phyloP scores from a whole-genome alignment of 345 rosid genomes.

The Eucalyptus regnans region DNA sequence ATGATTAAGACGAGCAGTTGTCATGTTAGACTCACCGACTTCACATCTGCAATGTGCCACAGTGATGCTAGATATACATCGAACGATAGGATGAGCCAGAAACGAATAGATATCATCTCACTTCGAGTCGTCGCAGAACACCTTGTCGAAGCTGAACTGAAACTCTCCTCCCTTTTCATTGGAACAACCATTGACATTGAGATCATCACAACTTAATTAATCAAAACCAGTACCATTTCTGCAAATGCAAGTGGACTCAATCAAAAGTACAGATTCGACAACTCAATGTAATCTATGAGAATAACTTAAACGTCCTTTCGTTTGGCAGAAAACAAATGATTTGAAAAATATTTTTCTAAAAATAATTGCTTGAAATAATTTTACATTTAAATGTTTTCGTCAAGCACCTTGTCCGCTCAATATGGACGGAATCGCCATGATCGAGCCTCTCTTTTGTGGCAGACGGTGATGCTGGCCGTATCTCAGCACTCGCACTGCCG shows the following conservation, averaged over 20 bases:
- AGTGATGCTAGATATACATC: slow-evolving; percentile 15
- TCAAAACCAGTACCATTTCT: neutral
- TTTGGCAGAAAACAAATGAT: rapidly evolving
- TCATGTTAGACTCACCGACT: neutral
- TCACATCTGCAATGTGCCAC: neutral
- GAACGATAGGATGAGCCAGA: slow-evolving; percentile 58
- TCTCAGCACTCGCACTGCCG: neutral
- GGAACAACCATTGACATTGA: neutral
- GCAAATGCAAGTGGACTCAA: neutral
- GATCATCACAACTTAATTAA: neutral
- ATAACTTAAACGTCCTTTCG: rapidly evolving
- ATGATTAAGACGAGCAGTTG: rapidly evolving
- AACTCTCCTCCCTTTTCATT: slow-evolving; percentile 67
- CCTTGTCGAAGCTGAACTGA: slow-evolving; percentile 49
- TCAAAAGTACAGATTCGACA: rapidly evolving
- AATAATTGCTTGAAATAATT: no score
- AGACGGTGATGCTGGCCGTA: slow-evolving; percentile 59
- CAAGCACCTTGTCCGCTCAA: slow-evolving; percentile 39
- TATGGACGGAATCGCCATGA: slow-evolving; percentile 30
- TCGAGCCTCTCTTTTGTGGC: slow-evolving; percentile 52
- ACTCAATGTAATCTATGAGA: neutral
- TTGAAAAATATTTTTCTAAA: rapidly evolving
- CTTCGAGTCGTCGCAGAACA: slow-evolving; percentile 44
- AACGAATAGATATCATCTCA: slow-evolving; percentile 58
- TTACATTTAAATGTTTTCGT: neutral